These are phyloP conservation scores for Pseudogymnoascus sp. DNA, from an alignment of 2,329 filamentous ascomycete genomes.

Conservation along the genomic window DNA sequence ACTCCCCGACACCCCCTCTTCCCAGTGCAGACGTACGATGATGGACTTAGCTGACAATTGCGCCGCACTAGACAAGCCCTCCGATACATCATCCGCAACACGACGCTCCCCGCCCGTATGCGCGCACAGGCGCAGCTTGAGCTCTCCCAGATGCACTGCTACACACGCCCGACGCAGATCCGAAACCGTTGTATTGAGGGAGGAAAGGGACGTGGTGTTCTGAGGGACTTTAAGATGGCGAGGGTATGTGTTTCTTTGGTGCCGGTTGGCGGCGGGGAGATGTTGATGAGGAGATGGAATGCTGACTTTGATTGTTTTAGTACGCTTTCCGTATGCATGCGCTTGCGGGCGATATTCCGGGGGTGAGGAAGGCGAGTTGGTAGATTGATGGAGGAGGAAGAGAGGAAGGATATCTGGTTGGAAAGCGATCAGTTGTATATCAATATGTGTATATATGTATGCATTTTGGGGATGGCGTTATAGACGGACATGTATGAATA, in stretches of 20 bases:
- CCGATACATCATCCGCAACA: constrained; percentile 90
- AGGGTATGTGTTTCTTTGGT: constrained; percentile 54
- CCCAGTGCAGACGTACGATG: not conserved
- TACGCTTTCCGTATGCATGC: constrained; percentile 91
- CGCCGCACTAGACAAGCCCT: constrained; percentile 65
- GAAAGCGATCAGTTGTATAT: constrained; percentile 9
- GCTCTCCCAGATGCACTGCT: constrained; percentile 89
- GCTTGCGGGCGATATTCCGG: constrained; percentile 73
- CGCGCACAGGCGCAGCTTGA: constrained; percentile 90
- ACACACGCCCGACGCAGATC: constrained; percentile 89
- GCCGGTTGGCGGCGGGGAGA: not conserved
- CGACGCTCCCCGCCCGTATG: constrained; percentile 68
- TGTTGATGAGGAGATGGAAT: not conserved
- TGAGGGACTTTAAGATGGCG: constrained; percentile 85
- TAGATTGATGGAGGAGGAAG: constrained; percentile 38
- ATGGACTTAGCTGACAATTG: constrained; percentile 7
- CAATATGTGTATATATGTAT: constrained; percentile 8
- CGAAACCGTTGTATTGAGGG: constrained; percentile 87
- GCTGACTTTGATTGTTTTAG: constrained; percentile 40
- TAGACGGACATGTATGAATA: constrained; percentile 7
- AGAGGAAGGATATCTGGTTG: not conserved
- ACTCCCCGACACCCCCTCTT: not conserved
- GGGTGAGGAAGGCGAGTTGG: constrained; percentile 96
- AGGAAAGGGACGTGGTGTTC: constrained; percentile 82
- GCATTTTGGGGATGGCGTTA: constrained; percentile 10